Base-by-base conservation (phyloP, 1,284 basidiomycete genomes). In the Heterobasidion annosum region DNA sequence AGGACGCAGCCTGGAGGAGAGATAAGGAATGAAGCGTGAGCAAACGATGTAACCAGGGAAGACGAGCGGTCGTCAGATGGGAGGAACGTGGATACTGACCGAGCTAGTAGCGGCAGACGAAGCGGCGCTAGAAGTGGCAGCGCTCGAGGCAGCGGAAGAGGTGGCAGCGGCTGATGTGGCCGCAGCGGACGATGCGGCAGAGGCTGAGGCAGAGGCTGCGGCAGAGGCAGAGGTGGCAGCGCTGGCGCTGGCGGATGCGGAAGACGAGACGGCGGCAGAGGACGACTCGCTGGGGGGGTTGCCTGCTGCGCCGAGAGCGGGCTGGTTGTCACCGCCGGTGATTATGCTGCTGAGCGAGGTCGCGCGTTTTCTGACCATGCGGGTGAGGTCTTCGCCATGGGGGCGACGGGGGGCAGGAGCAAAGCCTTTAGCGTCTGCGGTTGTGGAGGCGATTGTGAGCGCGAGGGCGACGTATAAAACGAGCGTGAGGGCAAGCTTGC, bases 291-390 rank as follows among this genome's bases (percentile, higher is more conserved):
- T 53, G 9, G 33, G 54, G 8, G 61, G 35, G n/a, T 53, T 19
- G 53, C 61, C 56, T 12, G 37, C 37, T 40, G 37, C 37, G n/a
- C 48, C 48, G 10, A n/a, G 51, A 35, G 58, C 48, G 35, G 61
- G 13, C 48, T 63, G 59, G 40, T 62, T 53, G 45, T 59, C 46
- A 15, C 68, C 44, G 44, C 55, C 55, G 12, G 61, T 43, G 16
- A 53, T 49, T 47, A 50, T 57, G 19, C 52, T 45, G 50, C 47
- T 48, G 50, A 35, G 43, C 44, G 2, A 18, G 52, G 42, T 16
- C 8, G 52, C 44, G 51, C 87, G 83, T 66, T 85, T 88, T 70
- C 75, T 85, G 60, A 88, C 66, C 66, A 91, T 70, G 60, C 88
- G 84, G 62, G 80, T 79, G 61, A 85, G 68, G 63, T 71, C 25